These are phyloP conservation scores for Corinectria fuckeliana DNA, from an alignment of 2,329 filamentous ascomycete genomes.

Conservation along the genomic window DNA sequence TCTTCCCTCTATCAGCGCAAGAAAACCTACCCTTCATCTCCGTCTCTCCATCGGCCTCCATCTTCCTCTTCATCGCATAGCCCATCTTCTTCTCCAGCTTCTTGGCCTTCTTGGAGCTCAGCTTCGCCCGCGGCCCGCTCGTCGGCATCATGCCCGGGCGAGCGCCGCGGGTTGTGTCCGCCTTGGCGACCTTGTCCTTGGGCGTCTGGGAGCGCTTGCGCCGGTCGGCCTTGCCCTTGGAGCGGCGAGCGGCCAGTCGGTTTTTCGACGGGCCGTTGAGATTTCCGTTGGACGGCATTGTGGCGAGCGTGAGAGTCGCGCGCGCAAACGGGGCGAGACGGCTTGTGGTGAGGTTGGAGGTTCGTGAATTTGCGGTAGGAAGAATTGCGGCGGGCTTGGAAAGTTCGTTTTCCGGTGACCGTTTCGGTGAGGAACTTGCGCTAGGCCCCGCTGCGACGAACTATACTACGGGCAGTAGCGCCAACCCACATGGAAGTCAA, in stretches of 20 bases:
- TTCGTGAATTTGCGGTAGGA: background rate
- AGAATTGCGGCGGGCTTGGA: slow-evolving; percentile 1
- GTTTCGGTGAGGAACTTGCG: background rate
- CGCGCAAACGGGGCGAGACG: background rate
- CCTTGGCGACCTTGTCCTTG: slow-evolving; percentile 49
- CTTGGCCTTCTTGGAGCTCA: slow-evolving; percentile 62
- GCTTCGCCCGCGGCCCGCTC: slow-evolving; percentile 57
- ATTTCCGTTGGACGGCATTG: slow-evolving; percentile 64
- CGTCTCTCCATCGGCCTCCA: slow-evolving; percentile 56
- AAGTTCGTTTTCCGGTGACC: slow-evolving; percentile 1
- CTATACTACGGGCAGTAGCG: background rate
- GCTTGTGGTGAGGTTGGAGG: background rate
- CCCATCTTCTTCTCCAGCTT: slow-evolving; percentile 63
- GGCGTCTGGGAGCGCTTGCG: slow-evolving; percentile 50
- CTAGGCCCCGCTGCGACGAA: background rate
- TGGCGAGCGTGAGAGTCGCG: slow-evolving; percentile 2
- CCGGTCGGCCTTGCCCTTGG: slow-evolving; percentile 51
- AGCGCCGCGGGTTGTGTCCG: slow-evolving; percentile 57
- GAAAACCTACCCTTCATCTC: slow-evolving; percentile 53
- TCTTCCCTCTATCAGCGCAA: background rate
- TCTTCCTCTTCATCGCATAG: slow-evolving; percentile 59
- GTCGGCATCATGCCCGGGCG: slow-evolving; percentile 60
- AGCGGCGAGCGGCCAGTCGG: slow-evolving; percentile 54
- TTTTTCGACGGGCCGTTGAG: slow-evolving; percentile 64
- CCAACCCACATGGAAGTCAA: background rate